Base-by-base conservation (phyloP, 305 asterid species). In the Fraxinus nigra region DNA sequence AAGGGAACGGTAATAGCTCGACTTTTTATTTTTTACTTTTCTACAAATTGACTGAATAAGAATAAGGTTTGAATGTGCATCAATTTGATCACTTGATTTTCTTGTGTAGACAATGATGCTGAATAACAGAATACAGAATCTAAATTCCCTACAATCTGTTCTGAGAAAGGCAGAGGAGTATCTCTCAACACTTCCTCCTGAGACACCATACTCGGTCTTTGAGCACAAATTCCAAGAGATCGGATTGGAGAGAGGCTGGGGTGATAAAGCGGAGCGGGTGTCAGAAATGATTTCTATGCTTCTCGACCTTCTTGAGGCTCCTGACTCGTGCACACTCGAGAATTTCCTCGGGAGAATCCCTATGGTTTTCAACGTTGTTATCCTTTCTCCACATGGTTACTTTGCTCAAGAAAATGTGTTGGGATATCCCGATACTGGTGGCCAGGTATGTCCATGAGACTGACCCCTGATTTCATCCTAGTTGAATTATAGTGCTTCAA, bases 221-320 rank as follows among this genome's bases (percentile, higher is more conserved):
- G 98, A 95, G 70, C 89, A 86, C 75, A 92, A 89, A 82, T 95
- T 97, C 84, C 97, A 95, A 79, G 97, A 92, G 82, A 91, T 95
- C 26, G 99, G 99, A 61, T 73, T 95, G 85, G 99, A 97, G 91
- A 91, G 95, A 38, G 99, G 99, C 22, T 97, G 98, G 99, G 99
- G 99, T 0, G 97, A 97, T 78, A 90, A 86, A 0, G 98, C 97
- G 0, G 93, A 76, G 77, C 89, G 97, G 0, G 98, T 95, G 5
- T 84, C 91, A 51, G 97, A 91, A 80, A 95, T 92, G 97, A 92
- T 97, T 80, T 89, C 95, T 34, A 89, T 93, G 97, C 98, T 97
- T 56, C 84, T 97, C 5, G 98, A 88, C 83, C 98, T 97, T 74
- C 96, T 97, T 0, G 98, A 97, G 82, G 98, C 98, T 67, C 99